These are phyloP conservation scores for Dryas drummondii DNA, from an alignment of 306 rosid genomes.

Conservation along the genomic window DNA sequence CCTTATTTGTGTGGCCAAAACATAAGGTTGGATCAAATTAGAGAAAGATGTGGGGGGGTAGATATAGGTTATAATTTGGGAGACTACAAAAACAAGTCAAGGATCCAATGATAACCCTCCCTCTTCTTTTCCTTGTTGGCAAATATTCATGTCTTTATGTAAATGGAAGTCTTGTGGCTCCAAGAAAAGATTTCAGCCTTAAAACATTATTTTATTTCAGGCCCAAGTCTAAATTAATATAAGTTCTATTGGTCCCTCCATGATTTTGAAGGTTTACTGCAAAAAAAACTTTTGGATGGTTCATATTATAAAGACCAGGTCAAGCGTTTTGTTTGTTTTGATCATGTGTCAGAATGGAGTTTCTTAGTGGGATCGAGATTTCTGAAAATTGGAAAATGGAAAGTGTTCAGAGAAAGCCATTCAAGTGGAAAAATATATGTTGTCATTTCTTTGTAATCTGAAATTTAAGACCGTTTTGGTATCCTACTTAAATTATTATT, in stretches of 20 bases:
- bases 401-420: no score
- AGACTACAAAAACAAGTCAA: constrained; percentile 22
- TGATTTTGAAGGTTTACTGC: constrained; percentile 44
- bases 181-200: neutral
- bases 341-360: constrained; percentile 13
- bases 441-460: no score
- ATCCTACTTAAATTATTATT: no score
- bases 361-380: constrained; percentile 27
- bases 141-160: neutral
- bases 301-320: constrained; percentile 20
- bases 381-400: neutral
- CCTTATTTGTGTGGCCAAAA: constrained; percentile 16
- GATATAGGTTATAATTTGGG: constrained; percentile 20
- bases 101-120: constrained; percentile 21
- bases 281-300: neutral
- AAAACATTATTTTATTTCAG: neutral
- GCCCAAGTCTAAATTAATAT: neutral
- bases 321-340: neutral
- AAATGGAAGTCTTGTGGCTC: constrained; percentile 1
- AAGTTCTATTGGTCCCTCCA: constrained; percentile 11
- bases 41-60: constrained; percentile 17
- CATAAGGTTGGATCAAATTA: constrained; percentile 20
- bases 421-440: neutral
- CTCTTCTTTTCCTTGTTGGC: constrained; percentile 20
- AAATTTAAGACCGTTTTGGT: no score